phyloP scores from a whole-genome alignment of 805 yeast species.

The Starmerella geochares region DNA sequence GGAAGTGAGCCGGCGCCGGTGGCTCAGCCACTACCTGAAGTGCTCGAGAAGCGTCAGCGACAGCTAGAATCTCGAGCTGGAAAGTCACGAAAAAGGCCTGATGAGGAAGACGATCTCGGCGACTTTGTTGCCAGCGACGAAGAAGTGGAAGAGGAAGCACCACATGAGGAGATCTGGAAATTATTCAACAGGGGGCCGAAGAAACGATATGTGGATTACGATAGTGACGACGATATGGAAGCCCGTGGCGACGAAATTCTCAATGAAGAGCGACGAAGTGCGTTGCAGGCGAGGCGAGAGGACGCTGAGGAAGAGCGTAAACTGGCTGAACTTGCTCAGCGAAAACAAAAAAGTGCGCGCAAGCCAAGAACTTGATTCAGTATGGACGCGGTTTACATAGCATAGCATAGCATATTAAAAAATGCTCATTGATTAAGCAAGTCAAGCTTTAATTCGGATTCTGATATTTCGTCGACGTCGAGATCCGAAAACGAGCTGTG shows the following conservation, averaged over 20 bases:
- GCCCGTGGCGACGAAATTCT: constrained; percentile 85
- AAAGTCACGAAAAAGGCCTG: constrained; percentile 26
- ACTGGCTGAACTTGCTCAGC: constrained; percentile 38
- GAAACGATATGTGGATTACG: constrained; percentile 36
- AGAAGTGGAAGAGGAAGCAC: constrained; percentile 33
- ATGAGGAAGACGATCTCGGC: constrained; percentile 39
- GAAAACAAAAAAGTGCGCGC: too few relatives aligned
- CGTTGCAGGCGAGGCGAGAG: constrained; percentile 59
- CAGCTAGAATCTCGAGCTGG: neutral
- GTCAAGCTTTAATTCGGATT: constrained; percentile 22
- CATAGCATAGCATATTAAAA: neutral
- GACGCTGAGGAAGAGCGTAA: constrained; percentile 54
- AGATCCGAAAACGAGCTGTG: constrained; percentile 19
- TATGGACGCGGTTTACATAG: too few relatives aligned
- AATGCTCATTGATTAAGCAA: neutral
- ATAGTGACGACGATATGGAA: constrained; percentile 67
- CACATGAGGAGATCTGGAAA: constrained; percentile 68
- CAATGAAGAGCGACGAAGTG: constrained; percentile 67
- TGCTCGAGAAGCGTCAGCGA: constrained; percentile 10
- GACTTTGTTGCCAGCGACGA: constrained; percentile 55
- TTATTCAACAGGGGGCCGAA: constrained; percentile 54
- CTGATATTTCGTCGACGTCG: constrained; percentile 37
- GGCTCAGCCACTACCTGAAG: constrained; percentile 24
- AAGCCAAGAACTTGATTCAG: too few relatives aligned
- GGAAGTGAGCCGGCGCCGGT: constrained; percentile 20